These are phyloP conservation scores for Nakataea oryzae DNA, from an alignment of 2,329 filamentous ascomycete species.

Conservation along the genomic window DNA sequence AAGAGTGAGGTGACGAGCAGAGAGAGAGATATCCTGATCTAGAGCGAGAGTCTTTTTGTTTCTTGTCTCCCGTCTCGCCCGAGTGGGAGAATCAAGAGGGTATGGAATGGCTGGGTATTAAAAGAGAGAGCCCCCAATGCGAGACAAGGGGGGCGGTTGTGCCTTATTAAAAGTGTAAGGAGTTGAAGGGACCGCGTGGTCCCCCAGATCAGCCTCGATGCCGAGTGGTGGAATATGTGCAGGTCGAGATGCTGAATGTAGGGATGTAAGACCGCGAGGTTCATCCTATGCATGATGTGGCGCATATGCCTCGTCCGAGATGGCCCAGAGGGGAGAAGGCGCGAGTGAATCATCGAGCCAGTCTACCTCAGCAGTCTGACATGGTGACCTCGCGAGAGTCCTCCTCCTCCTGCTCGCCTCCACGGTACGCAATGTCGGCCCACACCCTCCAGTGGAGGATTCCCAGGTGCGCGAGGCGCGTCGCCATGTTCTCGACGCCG, in stretches of 20 bases:
- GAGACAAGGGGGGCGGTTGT: not conserved
- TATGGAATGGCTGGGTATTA: not conserved
- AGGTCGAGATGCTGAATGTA: not conserved
- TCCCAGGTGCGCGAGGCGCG: conserved; percentile 71
- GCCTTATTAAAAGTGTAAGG: not conserved
- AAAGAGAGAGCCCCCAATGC: not conserved
- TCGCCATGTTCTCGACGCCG: conserved; percentile 57
- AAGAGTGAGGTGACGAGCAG: not conserved
- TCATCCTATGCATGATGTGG: not conserved
- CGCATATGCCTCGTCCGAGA: not conserved
- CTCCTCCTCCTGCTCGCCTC: not conserved
- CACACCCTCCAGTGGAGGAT: conserved; percentile 87
- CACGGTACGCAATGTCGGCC: conserved; percentile 59
- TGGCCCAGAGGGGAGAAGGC: not conserved
- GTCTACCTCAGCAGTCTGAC: not conserved
- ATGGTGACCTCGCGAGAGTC: not conserved
- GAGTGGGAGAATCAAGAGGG: not conserved
- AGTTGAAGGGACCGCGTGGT: not conserved
- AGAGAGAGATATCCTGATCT: not conserved
- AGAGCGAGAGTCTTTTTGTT: not conserved
- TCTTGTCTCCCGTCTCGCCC: not conserved
- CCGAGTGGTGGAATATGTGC: not conserved
- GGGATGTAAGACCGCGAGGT: not conserved
- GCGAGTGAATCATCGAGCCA: not conserved
- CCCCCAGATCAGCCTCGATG: not conserved